Evolutionary conservation across 331 rosid species (phyloP).

Genomic region (Pyracantha coccinea): DNA sequence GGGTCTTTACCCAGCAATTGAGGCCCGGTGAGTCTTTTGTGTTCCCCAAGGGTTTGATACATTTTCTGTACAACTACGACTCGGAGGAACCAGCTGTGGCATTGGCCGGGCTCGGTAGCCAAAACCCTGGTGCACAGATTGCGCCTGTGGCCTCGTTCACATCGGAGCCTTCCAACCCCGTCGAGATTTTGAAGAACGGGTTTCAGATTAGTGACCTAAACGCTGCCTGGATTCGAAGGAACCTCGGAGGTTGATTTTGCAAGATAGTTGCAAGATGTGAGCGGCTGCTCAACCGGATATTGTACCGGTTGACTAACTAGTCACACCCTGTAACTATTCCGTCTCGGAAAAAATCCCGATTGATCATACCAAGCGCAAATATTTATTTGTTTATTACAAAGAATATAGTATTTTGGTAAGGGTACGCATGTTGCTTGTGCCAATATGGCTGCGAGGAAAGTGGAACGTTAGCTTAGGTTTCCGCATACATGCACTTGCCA

Average conservation of each 20-base stretch:
- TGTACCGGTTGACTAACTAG: neutral
- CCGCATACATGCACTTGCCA: neutral
- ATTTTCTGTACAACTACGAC: slow-evolving; percentile 43
- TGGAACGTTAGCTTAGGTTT: neutral
- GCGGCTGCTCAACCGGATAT: neutral
- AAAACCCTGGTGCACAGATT: slow-evolving; percentile 53
- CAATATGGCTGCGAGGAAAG: neutral
- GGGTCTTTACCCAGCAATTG: slow-evolving; percentile 18
- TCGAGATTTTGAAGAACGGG: slow-evolving; percentile 21
- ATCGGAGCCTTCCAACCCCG: slow-evolving; percentile 26
- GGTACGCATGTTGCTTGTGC: neutral
- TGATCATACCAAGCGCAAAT: neutral
- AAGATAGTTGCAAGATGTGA: neutral
- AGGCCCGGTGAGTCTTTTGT: slow-evolving; percentile 65
- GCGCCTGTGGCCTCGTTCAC: slow-evolving; percentile 42
- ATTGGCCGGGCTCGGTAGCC: slow-evolving; percentile 60
- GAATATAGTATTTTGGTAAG: neutral
- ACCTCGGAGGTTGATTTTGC: slow-evolving; percentile 36
- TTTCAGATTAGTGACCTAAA: slow-evolving; percentile 21
- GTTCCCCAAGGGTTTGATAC: slow-evolving; percentile 57
- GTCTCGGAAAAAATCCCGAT: neutral
- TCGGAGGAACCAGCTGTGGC: slow-evolving; percentile 23
- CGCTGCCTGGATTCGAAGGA: slow-evolving; percentile 27
- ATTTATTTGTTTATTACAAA: neutral
- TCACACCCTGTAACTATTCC: neutral